A percentile compares a stretch with the other conserved stretches of the same genome.
Conservation (phyloP, 768 basidiomycete genomes). For the Chiua virens region DNA sequence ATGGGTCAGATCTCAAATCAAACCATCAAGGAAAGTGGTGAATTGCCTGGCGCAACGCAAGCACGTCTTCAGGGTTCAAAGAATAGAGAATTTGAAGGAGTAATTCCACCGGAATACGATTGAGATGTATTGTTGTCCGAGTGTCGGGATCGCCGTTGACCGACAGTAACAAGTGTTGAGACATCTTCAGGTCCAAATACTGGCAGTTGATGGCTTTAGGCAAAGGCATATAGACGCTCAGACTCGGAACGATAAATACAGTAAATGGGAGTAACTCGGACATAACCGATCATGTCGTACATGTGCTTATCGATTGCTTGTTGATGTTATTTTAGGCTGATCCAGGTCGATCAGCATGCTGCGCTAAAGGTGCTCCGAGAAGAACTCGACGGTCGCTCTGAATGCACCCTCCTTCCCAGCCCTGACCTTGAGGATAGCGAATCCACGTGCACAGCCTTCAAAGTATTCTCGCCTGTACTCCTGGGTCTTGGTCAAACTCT, state of each 20-base stretch:
- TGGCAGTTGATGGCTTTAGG: neutral
- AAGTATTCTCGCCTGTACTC: constrained; percentile 53
- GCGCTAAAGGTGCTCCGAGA: constrained; percentile 32
- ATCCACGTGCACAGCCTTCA: constrained; percentile 52
- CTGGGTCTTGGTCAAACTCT: constrained; percentile 47
- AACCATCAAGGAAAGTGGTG: neutral
- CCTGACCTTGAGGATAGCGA: constrained; percentile 33
- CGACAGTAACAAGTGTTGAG: neutral
- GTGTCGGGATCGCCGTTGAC: too few species aligned
- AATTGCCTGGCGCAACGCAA: constrained; percentile 13
- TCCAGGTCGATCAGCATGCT: too few species aligned
- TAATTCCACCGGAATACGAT: constrained; percentile 4
- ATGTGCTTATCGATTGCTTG: too few species aligned
- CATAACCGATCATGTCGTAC: too few species aligned
- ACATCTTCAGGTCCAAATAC: neutral
- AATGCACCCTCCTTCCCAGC: constrained; percentile 47
- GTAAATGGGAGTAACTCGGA: too few species aligned
- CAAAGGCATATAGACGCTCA: neutral
- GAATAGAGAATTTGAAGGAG: constrained; percentile 3
- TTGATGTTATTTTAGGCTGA: too few species aligned
- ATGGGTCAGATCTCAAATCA: neutral
- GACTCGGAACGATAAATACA: too few species aligned
- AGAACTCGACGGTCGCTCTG: constrained; percentile 51
- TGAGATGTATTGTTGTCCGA: neutral
- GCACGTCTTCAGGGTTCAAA: constrained; percentile 2